Evolutionary conservation across 352 stramenopile genomes (phyloP), one percentile per base, ranked within the genome.

Genomic region (Pythium guiyangense): DNA sequence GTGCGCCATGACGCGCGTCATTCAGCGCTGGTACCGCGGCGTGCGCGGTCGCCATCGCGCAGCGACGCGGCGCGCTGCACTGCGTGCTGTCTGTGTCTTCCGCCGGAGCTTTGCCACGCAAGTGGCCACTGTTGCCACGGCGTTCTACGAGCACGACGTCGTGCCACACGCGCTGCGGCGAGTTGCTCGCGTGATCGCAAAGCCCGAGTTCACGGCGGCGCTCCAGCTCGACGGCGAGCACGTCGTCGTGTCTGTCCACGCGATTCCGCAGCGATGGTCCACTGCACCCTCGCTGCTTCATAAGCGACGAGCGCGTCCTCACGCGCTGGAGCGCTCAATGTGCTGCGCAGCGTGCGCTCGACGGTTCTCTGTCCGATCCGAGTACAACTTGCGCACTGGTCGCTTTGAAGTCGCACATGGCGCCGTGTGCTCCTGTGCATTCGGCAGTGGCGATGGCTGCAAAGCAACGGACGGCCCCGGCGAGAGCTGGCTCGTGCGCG

Each of bases 1-100:
- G 77, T 90, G 72, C n/a, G 50, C 31, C 10, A 76, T 64, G 35
- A 62, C 70, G 2, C 44, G 69, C 10, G 47, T 79, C 15, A 50
- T 89, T 2, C 83, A 93, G 42, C 69, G 79, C 11, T 89, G 74
- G 74, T 88, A 77, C 64, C 78, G 83, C 1, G 75, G 75, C 8
- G 62, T 77, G 31, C 31, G 69, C 17, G 83, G 72, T 25, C 60
- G 74, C 39, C 52, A 44, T 25, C 71, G 64, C 52, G 62, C 68
- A 2, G 59, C 53, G 14, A 54, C 52, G 4, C 72, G 61, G 20
- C 55, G 63, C 31, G 61, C 66, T 43, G 76, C 69, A 0, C 62
- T 90, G 26, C 59, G 49, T 4, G 34, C 84, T 31, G 57, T 60
- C 0, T 73, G 49, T 39, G 57, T 53, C 22, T 57, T 74, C 22